Evolutionary conservation across 305 asterid species (phyloP), one percentile per base, ranked within the genome.

Genomic region (Fraxinus xanthoxyloides): DNA sequence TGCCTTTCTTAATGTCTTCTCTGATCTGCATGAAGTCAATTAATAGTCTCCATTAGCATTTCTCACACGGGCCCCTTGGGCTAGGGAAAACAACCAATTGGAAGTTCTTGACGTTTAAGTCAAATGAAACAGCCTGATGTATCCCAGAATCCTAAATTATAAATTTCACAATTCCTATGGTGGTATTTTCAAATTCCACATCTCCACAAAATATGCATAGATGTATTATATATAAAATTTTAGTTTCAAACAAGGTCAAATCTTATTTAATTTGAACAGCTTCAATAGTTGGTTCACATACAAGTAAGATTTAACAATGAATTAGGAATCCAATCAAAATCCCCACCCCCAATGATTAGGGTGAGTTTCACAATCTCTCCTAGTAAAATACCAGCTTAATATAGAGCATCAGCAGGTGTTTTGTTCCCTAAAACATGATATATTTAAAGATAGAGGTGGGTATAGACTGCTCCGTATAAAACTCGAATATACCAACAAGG

Each of bases 1-100:
- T 90, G 85, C 98, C 98, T 86, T 94, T 96, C 86, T 91, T 92
- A 40, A 84, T 88, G 87, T 96, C 99, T 88, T 96, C 99, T 84
- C 99, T 87, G 70, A 96, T 90, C 98, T 94, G 91, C 83, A 88
- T 81, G 77, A 76, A 77, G 69, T 78, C 80, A 76, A 81, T 31
- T 54, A 81, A 69, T 83, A 56, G 34, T 46, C 83, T 78, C 81
- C 80, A 78, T 84, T 80, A 77, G 67, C 24, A 40, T 75, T 70
- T 70, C 32, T 34, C 26, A 75, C 28, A 69, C 12, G 0, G 67
- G 28, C 63, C 67, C 67, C 67, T 54, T 56, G 67, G 67, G 13
- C 67, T 56, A 19, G 13, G 67, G 28, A 56, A 56, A 56, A 56
- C 82, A 26, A 72, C 17, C 36, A 21, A 65, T 34, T 77, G 43